Evolutionary conservation across 768 basidiomycete genomes (phyloP).

Genomic region (Auriscalpium vulgare): DNA sequence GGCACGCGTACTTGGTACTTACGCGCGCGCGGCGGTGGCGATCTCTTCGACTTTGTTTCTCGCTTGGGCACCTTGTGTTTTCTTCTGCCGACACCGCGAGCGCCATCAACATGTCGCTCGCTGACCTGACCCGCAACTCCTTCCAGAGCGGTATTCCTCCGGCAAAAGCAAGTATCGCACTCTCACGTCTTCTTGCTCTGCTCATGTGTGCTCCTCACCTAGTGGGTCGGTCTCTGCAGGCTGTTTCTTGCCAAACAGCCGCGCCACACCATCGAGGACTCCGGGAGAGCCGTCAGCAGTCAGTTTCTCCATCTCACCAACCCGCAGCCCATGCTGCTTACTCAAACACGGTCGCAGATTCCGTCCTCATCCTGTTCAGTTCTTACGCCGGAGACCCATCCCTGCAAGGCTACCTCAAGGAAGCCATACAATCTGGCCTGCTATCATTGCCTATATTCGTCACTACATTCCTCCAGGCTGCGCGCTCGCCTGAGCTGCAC

Average conservation of each 20-base stretch:
- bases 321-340: background rate
- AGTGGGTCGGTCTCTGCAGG: constrained; percentile 67
- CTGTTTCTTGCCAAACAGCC: constrained; percentile 47
- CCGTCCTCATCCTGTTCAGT: constrained; percentile 58
- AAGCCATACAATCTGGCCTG: constrained; percentile 47
- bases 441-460: constrained; percentile 55
- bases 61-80: background rate
- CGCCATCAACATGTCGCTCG: constrained; percentile 48
- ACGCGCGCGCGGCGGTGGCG: too few species aligned
- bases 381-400: constrained; percentile 63
- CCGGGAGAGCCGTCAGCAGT: constrained; percentile 61
- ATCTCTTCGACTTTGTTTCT: background rate
- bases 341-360: constrained; percentile 35
- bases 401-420: constrained; percentile 58
- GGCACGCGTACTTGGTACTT: background rate
- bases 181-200: background rate
- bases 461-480: constrained; percentile 57
- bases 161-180: constrained; percentile 41
- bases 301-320: constrained; percentile 15
- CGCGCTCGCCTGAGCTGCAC: constrained; percentile 56
- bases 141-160: constrained; percentile 65
- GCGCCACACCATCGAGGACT: constrained; percentile 31
- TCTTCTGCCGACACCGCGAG: background rate
- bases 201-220: background rate
- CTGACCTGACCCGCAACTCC: constrained; percentile 62